Conservation (phyloP, 345 rosid genomes). For the Eucalyptus leucophloia region DNA sequence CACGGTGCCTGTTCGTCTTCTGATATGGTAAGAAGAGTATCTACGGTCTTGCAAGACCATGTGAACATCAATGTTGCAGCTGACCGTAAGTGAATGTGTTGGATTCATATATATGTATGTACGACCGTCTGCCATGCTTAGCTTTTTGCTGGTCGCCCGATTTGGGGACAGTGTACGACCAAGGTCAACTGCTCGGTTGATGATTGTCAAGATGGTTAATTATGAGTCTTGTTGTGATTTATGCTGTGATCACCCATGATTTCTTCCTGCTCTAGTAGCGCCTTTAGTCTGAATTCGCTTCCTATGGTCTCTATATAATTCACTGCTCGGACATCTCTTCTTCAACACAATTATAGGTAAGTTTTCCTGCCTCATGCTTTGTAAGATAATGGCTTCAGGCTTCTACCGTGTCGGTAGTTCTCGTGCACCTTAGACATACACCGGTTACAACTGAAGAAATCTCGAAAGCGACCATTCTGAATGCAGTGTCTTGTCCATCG, state of each 20-base stretch:
- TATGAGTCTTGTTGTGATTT: background rate
- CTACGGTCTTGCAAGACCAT: background rate
- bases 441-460: background rate
- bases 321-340: background rate
- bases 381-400: background rate
- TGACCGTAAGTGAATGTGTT: background rate
- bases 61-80: background rate
- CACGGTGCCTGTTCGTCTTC: background rate
- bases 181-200: background rate
- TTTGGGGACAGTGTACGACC: background rate
- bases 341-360: background rate
- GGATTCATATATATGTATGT: background rate
- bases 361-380: background rate
- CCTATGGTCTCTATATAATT: background rate
- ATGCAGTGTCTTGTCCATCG: background rate
- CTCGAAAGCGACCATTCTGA: background rate
- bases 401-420: background rate
- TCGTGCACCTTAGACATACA: background rate
- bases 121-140: background rate
- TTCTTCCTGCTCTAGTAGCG: background rate
- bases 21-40: background rate
- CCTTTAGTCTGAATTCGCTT: background rate
- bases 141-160: background rate
- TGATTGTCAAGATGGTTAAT: background rate
- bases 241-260: background rate